Base-by-base conservation (phyloP, 768 basidiomycete genomes). In the Boletus subcaerulescens region DNA sequence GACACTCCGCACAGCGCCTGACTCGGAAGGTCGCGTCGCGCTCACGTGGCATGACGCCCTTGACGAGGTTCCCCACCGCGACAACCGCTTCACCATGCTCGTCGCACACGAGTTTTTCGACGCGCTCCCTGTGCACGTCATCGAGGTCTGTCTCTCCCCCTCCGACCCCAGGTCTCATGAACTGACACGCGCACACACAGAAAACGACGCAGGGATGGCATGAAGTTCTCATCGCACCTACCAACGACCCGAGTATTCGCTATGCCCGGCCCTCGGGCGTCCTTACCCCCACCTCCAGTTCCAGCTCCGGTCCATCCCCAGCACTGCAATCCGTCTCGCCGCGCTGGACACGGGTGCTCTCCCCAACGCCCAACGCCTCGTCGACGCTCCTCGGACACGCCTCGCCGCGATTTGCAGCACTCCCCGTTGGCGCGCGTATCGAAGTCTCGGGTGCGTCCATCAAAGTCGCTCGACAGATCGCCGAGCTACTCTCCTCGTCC, bases 101-200 rank as follows among this genome's bases (percentile, higher is more conserved):
- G 74, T 98, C 15, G 97, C 97, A 0, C 95, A 99, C 70, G 97
- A 98, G 66, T 96, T 98, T 73, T 98, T 99, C 58, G 97, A 98
- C 67, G 95, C 95, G 0, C 77, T 99, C 42, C 96, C 97, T 0
- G 85, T 98, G 45, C 91, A 97, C 69, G 75, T 94, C 36, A 74
- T 98, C 36, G 85, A 96, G 77, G 94, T 93, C 59, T 12, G 77
- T 66, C 29, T 18, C 20, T 11, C 13, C 20, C 20, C 20, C 40
- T 14, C 4, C 13, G 10, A 41, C 20, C 40, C 40, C 20, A 7
- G 12, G 14, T 35, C 4, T 14, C 33, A 35, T 6, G 33, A 5
- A 35, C 41, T 50, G 41, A 50, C 42, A 6, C 0, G 10, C 44
- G 6, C 33, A 17, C 14, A 17, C 14, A 3, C 64, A 93, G 91